Percentiles rank a stretch among this genome's conserved stretches.
phyloP scores from a whole-genome alignment of 495 filamentous ascomycete genomes.

The Tuber aestivum region DNA sequence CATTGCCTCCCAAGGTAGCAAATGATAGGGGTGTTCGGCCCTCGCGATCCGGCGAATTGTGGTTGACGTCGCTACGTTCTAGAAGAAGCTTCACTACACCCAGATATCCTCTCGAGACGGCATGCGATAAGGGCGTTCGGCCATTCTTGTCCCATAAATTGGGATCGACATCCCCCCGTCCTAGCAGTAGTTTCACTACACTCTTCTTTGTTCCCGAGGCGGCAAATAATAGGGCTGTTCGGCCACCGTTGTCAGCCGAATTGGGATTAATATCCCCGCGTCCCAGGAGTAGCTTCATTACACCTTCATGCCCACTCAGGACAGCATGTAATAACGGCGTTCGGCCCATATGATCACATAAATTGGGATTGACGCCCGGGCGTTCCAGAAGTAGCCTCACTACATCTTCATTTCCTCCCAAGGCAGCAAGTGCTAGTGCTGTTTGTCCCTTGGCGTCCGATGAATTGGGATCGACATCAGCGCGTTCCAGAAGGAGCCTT shows the following conservation, averaged over 20 bases:
- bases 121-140: neutral
- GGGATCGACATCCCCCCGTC: neutral
- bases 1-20: too few relatives aligned
- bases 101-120: neutral
- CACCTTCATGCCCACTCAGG: neutral
- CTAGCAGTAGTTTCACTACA: neutral
- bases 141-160: neutral
- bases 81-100: neutral
- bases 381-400: neutral
- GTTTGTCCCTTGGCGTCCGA: too few relatives aligned
- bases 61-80: too few relatives aligned
- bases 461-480: neutral
- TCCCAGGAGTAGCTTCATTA: neutral
- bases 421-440: too few relatives aligned
- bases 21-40: too few relatives aligned
- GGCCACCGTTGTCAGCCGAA: neutral
- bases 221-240: neutral
- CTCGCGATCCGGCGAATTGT: too few relatives aligned
- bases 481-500: too few relatives aligned
- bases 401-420: too few relatives aligned
- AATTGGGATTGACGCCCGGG: neutral
- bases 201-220: neutral
- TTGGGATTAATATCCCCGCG: neutral
- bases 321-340: neutral
- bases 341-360: neutral